Percentiles rank a stretch among this genome's conserved stretches.
phyloP scores from a whole-genome alignment of 768 basidiomycete species.

The Hysterangium stoloniferum region DNA sequence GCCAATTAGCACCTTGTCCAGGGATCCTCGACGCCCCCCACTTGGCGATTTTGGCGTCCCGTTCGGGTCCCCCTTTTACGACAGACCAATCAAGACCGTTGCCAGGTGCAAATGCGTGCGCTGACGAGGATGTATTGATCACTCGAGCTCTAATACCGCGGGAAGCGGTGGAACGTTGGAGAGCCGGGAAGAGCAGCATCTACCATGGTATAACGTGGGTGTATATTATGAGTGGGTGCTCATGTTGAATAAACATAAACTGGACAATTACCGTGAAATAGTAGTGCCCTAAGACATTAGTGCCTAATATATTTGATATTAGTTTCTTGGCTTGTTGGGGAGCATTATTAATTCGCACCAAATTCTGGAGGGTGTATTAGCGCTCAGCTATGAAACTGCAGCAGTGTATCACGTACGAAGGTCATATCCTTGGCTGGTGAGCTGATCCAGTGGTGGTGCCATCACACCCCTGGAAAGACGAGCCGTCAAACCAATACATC shows the following conservation, averaged over 20 bases:
- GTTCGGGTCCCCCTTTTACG: conserved; percentile 31
- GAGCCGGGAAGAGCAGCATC: conserved; percentile 35
- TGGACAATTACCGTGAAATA: conserved; percentile 28
- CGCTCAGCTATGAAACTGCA: neutral
- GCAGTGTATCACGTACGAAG: conserved; percentile 22
- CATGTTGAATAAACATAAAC: conserved; percentile 3
- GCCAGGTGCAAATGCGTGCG: conserved; percentile 14
- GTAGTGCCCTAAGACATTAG: conserved; percentile 28
- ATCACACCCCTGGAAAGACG: conserved; percentile 26
- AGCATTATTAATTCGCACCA: neutral
- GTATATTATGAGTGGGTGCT: too few species aligned
- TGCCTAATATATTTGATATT: too few species aligned
- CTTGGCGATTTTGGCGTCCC: conserved; percentile 18
- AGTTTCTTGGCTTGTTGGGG: too few species aligned
- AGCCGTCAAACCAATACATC: neutral
- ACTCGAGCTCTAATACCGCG: conserved; percentile 30
- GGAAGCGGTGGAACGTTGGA: conserved; percentile 28
- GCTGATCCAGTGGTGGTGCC: conserved; percentile 20
- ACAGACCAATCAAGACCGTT: conserved; percentile 29
- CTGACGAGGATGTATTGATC: conserved; percentile 33
- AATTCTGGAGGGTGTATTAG: conserved; percentile 1
- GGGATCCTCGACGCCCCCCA: too few species aligned
- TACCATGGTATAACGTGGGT: too few species aligned
- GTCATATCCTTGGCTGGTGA: conserved; percentile 35
- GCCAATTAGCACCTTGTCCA: neutral